Evolutionary conservation across 2,329 filamentous ascomycete species (phyloP).

Genomic region (Stagonosporopsis tanaceti): DNA sequence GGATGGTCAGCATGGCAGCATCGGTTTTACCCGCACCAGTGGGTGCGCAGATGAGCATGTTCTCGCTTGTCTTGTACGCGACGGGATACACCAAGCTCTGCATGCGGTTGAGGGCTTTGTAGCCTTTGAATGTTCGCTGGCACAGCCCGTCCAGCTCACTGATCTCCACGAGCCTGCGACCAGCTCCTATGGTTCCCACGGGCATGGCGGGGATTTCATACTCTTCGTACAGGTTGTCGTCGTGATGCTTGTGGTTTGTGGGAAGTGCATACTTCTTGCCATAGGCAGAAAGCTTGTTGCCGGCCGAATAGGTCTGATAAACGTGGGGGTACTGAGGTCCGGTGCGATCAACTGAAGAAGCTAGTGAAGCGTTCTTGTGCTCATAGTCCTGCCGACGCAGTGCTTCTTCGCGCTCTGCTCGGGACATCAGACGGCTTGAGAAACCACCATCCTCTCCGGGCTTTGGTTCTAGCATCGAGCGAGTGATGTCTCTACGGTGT

Average conservation of each 20-base stretch:
- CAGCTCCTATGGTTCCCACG: conserved; percentile 75
- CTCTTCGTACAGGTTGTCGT: conserved; percentile 86
- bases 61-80: conserved; percentile 94
- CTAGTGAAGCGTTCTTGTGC: conserved; percentile 80
- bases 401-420: conserved; percentile 78
- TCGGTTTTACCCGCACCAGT: conserved; percentile 99
- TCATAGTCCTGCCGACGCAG: conserved; percentile 78
- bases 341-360: conserved; percentile 72
- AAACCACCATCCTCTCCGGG: conserved; percentile 55
- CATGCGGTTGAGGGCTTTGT: conserved; percentile 95
- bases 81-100: conserved; percentile 96
- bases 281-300: conserved; percentile 81
- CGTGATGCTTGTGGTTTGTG: conserved; percentile 72
- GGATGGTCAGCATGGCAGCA: conserved; percentile 93
- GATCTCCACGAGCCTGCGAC: conserved; percentile 80
- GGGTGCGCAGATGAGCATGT: conserved; percentile 97
- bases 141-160: conserved; percentile 88
- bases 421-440: conserved; percentile 71
- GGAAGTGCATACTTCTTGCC: conserved; percentile 87
- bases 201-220: conserved; percentile 83
- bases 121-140: conserved; percentile 89
- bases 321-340: conserved; percentile 90
- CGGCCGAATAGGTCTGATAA: conserved; percentile 82
- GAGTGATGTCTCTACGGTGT: conserved; percentile 71
- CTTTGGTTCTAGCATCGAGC: conserved; percentile 36